phyloP scores from a whole-genome alignment of 257 asterid species.

The Ligustrum vulgare region DNA sequence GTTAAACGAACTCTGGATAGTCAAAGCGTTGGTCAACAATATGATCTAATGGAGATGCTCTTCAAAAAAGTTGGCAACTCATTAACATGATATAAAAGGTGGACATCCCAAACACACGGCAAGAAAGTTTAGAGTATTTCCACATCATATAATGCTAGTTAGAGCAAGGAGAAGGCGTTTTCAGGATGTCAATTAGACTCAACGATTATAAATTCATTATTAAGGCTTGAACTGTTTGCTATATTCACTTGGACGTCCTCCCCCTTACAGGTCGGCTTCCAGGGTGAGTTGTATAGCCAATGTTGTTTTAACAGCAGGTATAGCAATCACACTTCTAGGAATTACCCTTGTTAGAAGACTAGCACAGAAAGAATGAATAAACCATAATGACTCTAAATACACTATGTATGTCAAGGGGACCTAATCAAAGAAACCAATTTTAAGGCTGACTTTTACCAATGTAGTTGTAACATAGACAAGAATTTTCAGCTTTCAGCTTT shows the following conservation, averaged over 20 bases:
- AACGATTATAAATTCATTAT: neutral
- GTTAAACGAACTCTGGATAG: neutral
- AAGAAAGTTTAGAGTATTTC: neutral
- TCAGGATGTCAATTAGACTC: neutral
- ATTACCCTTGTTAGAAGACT: neutral
- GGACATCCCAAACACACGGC: neutral
- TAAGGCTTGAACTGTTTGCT: neutral
- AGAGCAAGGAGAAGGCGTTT: neutral
- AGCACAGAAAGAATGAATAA: neutral
- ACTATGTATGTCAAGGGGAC: too few relatives aligned
- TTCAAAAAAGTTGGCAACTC: neutral
- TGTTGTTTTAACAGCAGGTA: neutral
- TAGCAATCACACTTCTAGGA: neutral
- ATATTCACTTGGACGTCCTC: neutral
- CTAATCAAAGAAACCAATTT: neutral
- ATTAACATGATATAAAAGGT: neutral
- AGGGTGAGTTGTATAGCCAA: neutral
- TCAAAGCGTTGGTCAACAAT: neutral
- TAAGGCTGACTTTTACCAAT: neutral
- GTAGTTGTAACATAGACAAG: neutral
- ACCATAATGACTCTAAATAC: neutral
- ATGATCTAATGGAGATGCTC: neutral
- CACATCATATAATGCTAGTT: neutral
- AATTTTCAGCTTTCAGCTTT: neutral
- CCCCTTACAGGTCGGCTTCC: neutral